phyloP scores from a whole-genome alignment of 23 red algal species.

The Rhodosorus marinus region DNA sequence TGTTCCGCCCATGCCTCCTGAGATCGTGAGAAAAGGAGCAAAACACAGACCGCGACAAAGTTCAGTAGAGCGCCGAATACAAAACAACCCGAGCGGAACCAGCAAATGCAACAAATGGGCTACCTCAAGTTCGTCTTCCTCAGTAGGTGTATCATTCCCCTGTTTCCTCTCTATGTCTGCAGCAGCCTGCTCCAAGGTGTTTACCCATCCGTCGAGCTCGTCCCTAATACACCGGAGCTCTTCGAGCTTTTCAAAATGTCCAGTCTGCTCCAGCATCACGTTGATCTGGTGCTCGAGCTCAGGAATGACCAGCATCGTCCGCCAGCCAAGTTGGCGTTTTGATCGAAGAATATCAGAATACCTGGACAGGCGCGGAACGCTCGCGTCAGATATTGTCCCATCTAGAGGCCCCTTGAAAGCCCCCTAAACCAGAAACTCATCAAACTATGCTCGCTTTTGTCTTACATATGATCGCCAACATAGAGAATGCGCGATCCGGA shows the following conservation, averaged over 20 bases:
- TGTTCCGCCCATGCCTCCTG: slow-evolving; percentile 20
- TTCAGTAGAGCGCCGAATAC: too few species aligned
- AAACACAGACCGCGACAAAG: too few species aligned
- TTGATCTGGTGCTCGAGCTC: slow-evolving; percentile 89
- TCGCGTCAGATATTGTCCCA: too few species aligned
- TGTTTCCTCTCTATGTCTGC: not conserved
- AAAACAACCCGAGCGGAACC: too few species aligned
- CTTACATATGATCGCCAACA: slow-evolving; percentile 96
- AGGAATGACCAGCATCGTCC: slow-evolving; percentile 93
- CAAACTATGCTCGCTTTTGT: too few species aligned
- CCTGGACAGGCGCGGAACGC: too few species aligned
- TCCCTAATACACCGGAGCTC: slow-evolving; percentile 37
- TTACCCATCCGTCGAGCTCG: slow-evolving; percentile 82
- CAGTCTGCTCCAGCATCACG: slow-evolving; percentile 27
- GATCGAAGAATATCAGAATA: slow-evolving; percentile 85
- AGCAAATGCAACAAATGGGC: too few species aligned
- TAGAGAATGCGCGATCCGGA: slow-evolving; percentile 75
- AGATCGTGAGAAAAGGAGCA: not conserved
- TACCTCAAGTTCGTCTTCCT: not conserved
- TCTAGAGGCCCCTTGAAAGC: too few species aligned
- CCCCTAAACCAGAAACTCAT: too few species aligned
- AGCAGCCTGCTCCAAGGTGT: slow-evolving; percentile 11
- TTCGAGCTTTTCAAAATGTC: slow-evolving; percentile 24
- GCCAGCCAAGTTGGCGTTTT: slow-evolving; percentile 91
- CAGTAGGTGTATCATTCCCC: not conserved